Conservation (phyloP, 225 moss, liverwort and hornwort species). For the Lunularia cruciata region DNA sequence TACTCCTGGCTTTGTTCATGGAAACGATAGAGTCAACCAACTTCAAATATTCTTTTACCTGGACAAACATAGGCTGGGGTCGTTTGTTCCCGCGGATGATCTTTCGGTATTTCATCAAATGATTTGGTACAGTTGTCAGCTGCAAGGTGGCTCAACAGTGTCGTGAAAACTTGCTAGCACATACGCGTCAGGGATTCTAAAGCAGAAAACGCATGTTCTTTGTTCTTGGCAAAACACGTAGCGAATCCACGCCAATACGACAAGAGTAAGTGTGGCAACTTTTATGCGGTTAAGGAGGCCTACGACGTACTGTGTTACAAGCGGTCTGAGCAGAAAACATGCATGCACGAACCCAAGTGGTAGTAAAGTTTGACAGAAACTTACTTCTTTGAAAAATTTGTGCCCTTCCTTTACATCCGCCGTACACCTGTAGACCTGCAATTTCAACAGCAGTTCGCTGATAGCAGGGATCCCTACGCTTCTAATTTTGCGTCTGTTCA, state of each 20-base stretch:
- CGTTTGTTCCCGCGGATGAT: constrained; percentile 2
- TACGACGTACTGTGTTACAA: too few relatives aligned
- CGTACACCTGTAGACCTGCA: constrained; percentile 41
- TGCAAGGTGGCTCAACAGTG: too few relatives aligned
- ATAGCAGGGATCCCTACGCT: constrained; percentile 38
- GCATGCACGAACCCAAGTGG: too few relatives aligned
- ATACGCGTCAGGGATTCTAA: too few relatives aligned
- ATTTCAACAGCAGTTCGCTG: constrained; percentile 31
- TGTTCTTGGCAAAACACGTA: too few relatives aligned
- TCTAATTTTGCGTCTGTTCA: constrained; percentile 33
- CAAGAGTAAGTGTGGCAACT: too few relatives aligned
- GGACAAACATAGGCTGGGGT: constrained; percentile 12
- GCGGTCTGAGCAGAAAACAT: background rate
- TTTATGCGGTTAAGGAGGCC: too few relatives aligned
- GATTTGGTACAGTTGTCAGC: constrained; percentile 4
- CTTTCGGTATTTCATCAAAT: constrained; percentile 1
- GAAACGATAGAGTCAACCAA: background rate
- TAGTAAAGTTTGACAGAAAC: background rate
- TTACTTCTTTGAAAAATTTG: constrained; percentile 25
- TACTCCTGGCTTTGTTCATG: too few relatives aligned
- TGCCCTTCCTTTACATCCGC: constrained; percentile 31
- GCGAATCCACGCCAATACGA: too few relatives aligned
- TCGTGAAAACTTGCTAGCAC: too few relatives aligned
- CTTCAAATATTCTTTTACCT: background rate
- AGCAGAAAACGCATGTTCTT: too few relatives aligned